phyloP scores from a whole-genome alignment of 768 basidiomycete genomes.

The Tylopilus vinaceipallidus region DNA sequence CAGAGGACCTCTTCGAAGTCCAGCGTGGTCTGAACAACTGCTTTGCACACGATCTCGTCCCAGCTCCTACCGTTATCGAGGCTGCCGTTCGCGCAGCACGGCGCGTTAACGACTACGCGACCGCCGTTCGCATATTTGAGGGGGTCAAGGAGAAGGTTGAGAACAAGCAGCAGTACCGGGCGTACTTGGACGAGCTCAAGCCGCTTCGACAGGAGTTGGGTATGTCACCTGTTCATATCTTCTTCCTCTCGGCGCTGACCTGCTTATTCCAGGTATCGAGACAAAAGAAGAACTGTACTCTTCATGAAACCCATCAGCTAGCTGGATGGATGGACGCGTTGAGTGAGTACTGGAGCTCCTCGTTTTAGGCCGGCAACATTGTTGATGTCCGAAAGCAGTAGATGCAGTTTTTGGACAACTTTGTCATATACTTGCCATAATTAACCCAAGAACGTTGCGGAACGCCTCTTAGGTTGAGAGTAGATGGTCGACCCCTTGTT shows the following conservation, averaged over 20 bases:
- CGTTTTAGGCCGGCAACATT: neutral
- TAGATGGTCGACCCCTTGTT: neutral
- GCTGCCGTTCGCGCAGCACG: conserved; percentile 85
- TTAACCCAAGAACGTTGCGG: conserved; percentile 20
- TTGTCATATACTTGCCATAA: conserved; percentile 17
- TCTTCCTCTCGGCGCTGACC: neutral
- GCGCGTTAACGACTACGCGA: conserved; percentile 95
- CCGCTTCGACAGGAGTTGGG: conserved; percentile 89
- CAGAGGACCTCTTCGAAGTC: conserved; percentile 96
- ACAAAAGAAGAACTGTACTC: conserved; percentile 65
- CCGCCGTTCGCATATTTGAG: conserved; percentile 94
- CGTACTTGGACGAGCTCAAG: conserved; percentile 90
- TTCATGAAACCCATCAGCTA: conserved; percentile 30
- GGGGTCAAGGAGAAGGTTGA: conserved; percentile 97
- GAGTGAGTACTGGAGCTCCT: conserved; percentile 12
- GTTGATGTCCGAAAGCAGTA: conserved; percentile 19
- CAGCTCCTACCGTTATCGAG: conserved; percentile 79
- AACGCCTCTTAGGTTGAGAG: neutral
- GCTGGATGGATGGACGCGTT: conserved; percentile 11
- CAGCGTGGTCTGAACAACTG: conserved; percentile 99
- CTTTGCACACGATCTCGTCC: conserved; percentile 97
- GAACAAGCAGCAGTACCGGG: conserved; percentile 92
- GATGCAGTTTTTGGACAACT: conserved; percentile 22
- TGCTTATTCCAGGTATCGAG: conserved; percentile 44
- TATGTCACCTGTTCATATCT: conserved; percentile 34